Conservation (phyloP, 2,329 filamentous ascomycete species). For the Stemphylium vesicarium region DNA sequence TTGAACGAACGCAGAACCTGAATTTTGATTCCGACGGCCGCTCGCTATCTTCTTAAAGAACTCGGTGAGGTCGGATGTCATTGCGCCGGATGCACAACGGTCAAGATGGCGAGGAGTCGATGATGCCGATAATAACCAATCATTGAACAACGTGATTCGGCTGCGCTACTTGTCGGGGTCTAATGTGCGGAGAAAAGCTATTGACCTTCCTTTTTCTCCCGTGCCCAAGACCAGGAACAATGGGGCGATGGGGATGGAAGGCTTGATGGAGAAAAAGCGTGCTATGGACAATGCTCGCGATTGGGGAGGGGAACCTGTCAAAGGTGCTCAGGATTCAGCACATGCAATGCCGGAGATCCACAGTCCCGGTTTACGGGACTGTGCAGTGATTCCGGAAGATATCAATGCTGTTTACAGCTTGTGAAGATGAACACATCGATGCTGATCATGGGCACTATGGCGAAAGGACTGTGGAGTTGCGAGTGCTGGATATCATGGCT, state of each 20-base stretch:
- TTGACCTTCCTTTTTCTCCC: constrained; percentile 18
- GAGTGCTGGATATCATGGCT: too few relatives aligned
- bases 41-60: constrained; percentile 12
- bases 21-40: neutral
- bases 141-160: constrained; percentile 34
- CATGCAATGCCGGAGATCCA: neutral
- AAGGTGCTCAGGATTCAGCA: neutral
- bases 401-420: too few relatives aligned
- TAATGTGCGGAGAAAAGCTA: neutral
- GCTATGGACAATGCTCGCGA: neutral
- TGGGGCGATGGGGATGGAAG: neutral
- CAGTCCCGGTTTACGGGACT: neutral
- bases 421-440: too few relatives aligned
- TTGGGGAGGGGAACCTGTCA: neutral
- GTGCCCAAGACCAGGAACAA: constrained; percentile 1
- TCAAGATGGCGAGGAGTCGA: neutral
- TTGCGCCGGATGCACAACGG: constrained; percentile 1
- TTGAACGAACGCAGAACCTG: neutral
- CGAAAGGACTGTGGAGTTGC: too few relatives aligned
- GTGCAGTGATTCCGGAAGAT: neutral
- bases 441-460: neutral
- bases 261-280: constrained; percentile 6
- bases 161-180: constrained; percentile 9
- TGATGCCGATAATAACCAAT: constrained; percentile 26
- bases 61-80: constrained; percentile 4